These are phyloP conservation scores for Phytophthora podocarpi DNA, from an alignment of 352 stramenopile species.

Conservation along the genomic window DNA sequence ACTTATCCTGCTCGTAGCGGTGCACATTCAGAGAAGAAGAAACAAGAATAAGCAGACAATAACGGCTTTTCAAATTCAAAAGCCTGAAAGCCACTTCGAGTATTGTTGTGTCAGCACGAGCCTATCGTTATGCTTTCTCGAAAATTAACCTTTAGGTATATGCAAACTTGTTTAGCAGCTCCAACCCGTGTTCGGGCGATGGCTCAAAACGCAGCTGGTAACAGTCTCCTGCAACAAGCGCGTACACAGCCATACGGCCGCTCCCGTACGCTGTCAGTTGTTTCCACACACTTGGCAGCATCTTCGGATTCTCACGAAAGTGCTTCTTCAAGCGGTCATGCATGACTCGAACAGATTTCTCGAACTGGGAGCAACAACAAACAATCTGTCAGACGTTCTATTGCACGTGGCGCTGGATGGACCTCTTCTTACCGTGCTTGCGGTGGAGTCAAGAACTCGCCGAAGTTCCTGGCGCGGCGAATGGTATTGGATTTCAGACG, in stretches of 20 bases:
- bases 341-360: constrained; percentile 72
- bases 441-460: constrained; percentile 49
- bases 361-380: constrained; percentile 46
- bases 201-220: constrained; percentile 70
- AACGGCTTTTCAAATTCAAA: too few relatives aligned
- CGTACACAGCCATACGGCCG: constrained; percentile 47
- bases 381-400: not conserved
- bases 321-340: constrained; percentile 81
- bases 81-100: too few relatives aligned
- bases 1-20: constrained; percentile 20
- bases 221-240: constrained; percentile 56
- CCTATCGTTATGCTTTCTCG: not conserved
- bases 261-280: constrained; percentile 52
- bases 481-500: constrained; percentile 74
- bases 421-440: constrained; percentile 37
- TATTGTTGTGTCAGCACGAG: too few relatives aligned
- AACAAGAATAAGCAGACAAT: constrained; percentile 34
- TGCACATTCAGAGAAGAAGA: constrained; percentile 17
- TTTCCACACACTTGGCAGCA: constrained; percentile 59
- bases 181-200: constrained; percentile 38
- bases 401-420: not conserved
- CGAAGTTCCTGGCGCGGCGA: constrained; percentile 61
- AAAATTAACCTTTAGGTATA: constrained; percentile 28
- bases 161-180: constrained; percentile 55
- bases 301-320: constrained; percentile 54